These are phyloP conservation scores for Candida tunisiensis DNA, from an alignment of 1,139 yeast species.

Conservation along the genomic window DNA sequence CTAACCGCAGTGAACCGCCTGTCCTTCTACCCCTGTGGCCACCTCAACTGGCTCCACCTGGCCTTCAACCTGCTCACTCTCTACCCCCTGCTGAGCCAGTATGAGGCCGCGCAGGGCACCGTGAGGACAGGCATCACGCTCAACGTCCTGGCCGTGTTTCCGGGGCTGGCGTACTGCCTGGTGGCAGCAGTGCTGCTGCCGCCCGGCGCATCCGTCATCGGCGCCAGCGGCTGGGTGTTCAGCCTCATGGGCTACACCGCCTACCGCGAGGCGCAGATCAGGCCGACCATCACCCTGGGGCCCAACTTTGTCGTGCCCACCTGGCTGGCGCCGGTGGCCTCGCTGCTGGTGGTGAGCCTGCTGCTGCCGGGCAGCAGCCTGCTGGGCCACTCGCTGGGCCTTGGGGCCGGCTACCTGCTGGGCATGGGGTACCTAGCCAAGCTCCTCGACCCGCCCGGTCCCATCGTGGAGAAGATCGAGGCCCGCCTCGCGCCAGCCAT, in stretches of 20 bases:
- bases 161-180: slow-evolving; percentile 52
- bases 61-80: slow-evolving; percentile 43
- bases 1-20: slow-evolving; percentile 31
- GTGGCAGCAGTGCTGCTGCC: slow-evolving; percentile 18
- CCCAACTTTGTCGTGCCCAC: slow-evolving; percentile 3
- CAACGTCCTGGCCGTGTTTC: slow-evolving; percentile 51
- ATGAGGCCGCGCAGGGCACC: slow-evolving; percentile 69
- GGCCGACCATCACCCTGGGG: slow-evolving; percentile 26
- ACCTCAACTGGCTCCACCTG: slow-evolving; percentile 44
- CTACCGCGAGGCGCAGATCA: slow-evolving; percentile 35
- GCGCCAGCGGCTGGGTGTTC: slow-evolving; percentile 52
- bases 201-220: slow-evolving; percentile 33
- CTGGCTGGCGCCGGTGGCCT: slow-evolving; percentile 4
- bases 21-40: slow-evolving; percentile 64
- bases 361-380: slow-evolving; percentile 47
- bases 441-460: slow-evolving; percentile 48
- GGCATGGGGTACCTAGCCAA: slow-evolving; percentile 38
- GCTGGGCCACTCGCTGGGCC: slow-evolving; percentile 50
- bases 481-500: slow-evolving; percentile 32
- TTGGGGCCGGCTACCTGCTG: slow-evolving; percentile 35
- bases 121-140: slow-evolving; percentile 74
- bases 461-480: slow-evolving; percentile 53
- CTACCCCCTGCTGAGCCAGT: slow-evolving; percentile 41
- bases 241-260: slow-evolving; percentile 51
- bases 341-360: slow-evolving; percentile 32